Conservation (phyloP, 768 basidiomycete genomes). For the Trametes maxima region DNA sequence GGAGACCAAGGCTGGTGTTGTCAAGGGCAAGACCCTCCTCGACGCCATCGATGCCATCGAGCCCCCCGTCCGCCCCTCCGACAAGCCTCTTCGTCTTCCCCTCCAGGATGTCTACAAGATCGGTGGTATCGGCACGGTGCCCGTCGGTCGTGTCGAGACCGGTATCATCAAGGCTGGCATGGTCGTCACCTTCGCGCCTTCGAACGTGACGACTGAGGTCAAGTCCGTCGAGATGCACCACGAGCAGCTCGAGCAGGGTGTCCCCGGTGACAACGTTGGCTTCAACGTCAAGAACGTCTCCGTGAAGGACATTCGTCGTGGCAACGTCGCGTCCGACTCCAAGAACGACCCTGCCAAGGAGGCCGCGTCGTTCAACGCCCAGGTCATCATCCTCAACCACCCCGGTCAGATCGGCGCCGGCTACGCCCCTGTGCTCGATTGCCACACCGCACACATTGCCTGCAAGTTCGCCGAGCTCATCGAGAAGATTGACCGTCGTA, state of each 20-base stretch:
- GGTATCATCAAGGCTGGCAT: slow-evolving; percentile 99
- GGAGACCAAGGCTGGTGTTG: slow-evolving; percentile 90
- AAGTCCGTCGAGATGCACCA: slow-evolving; percentile 99
- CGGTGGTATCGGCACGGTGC: slow-evolving; percentile 99
- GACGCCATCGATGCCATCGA: slow-evolving; percentile 99
- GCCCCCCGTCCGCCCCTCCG: slow-evolving; percentile 93
- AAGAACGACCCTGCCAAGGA: slow-evolving; percentile 99
- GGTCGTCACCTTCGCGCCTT: slow-evolving; percentile 95
- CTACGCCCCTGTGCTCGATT: slow-evolving; percentile 98
- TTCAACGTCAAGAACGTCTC: slow-evolving; percentile 99
- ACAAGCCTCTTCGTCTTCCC: slow-evolving; percentile 99
- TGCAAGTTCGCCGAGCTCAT: slow-evolving; percentile 99
- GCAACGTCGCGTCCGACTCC: slow-evolving; percentile 98
- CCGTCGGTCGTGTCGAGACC: slow-evolving; percentile 99
- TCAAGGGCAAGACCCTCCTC: slow-evolving; percentile 99
- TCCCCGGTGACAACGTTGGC: slow-evolving; percentile 98
- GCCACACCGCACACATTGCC: slow-evolving; percentile 99
- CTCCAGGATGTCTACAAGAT: slow-evolving; percentile 99
- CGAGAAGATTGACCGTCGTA: slow-evolving; percentile 99
- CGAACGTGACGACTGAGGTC: slow-evolving; percentile 99
- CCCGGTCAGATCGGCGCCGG: slow-evolving; percentile 99
- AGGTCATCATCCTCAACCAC: slow-evolving; percentile 99
- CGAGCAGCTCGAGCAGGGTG: slow-evolving; percentile 93
- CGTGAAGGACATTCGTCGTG: slow-evolving; percentile 99
- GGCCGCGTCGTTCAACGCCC: slow-evolving; percentile 98